Percentiles rank a stretch among this genome's conserved stretches.
Evolutionary conservation across 352 stramenopile species (phyloP).

Genomic region (Pythium rishiriense): DNA sequence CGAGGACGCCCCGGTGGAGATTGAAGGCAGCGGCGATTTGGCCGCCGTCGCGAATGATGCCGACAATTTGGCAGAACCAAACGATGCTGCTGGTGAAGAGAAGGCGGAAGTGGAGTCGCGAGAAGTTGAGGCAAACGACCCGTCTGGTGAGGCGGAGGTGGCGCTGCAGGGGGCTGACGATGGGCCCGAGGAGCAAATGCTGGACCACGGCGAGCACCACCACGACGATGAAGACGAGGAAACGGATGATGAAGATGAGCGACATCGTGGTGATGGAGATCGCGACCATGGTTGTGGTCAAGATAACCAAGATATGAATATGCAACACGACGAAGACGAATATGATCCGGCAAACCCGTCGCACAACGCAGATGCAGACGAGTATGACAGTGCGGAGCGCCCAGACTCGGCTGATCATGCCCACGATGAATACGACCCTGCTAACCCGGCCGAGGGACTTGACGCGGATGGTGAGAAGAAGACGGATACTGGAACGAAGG

Average conservation of each 20-base stretch:
- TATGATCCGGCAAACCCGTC: constrained; percentile 34
- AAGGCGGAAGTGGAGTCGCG: too few relatives aligned
- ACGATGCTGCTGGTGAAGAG: too few relatives aligned
- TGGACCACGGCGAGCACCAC: constrained; percentile 1
- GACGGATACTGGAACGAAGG: neutral
- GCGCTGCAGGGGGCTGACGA: neutral
- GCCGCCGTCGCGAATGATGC: neutral
- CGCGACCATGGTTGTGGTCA: neutral
- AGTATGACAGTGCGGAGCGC: constrained; percentile 10
- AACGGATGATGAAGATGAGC: constrained; percentile 8
- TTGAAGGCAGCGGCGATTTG: neutral
- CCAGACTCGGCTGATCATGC: neutral
- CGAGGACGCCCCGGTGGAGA: neutral
- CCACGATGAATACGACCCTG: constrained; percentile 30
- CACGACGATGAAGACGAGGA: neutral
- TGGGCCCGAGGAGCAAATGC: neutral
- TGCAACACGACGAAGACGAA: constrained; percentile 29
- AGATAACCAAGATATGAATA: neutral
- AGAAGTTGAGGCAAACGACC: too few relatives aligned
- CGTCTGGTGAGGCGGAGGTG: too few relatives aligned
- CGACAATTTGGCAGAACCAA: too few relatives aligned
- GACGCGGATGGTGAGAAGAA: neutral
- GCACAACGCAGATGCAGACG: constrained; percentile 18
- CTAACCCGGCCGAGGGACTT: constrained; percentile 13
- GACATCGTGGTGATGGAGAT: neutral